Evolutionary conservation across 2,329 filamentous ascomycete species (phyloP).

Genomic region (Beauveria sp.): DNA sequence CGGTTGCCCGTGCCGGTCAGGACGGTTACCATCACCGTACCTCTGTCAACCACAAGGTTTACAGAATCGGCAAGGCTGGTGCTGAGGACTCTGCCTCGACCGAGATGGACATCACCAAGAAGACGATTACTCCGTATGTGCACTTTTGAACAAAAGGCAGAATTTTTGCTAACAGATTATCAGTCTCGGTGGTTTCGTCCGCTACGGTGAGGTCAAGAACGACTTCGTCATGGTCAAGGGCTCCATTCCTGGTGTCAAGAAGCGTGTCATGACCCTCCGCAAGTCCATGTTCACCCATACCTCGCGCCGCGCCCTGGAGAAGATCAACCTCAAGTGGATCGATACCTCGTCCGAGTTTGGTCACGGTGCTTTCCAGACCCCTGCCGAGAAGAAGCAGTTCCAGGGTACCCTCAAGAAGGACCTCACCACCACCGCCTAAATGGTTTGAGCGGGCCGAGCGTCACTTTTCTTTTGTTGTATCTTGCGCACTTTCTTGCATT

Average conservation of each 20-base stretch:
- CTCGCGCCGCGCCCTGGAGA: constrained; percentile 91
- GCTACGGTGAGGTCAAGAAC: constrained; percentile 99
- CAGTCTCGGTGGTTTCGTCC: constrained; percentile 97
- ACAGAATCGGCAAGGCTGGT: constrained; percentile 90
- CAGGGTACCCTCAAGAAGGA: constrained; percentile 99
- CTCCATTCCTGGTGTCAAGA: constrained; percentile 95
- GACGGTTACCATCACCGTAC: constrained; percentile 99
- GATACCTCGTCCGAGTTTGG: constrained; percentile 99
- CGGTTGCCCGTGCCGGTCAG: constrained; percentile 99
- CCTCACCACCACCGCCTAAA: constrained; percentile 44
- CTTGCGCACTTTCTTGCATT: constrained; percentile 37
- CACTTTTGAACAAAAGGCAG: not conserved
- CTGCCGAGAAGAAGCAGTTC: constrained; percentile 95
- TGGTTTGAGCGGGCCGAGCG: constrained; percentile 13
- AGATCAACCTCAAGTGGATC: constrained; percentile 99
- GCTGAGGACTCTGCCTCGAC: constrained; percentile 92
- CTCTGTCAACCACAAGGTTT: constrained; percentile 99
- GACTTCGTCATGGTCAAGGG: constrained; percentile 98
- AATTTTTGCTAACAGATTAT: not conserved
- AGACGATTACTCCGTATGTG: constrained; percentile 98
- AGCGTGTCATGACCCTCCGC: constrained; percentile 96
- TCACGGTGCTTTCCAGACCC: constrained; percentile 99
- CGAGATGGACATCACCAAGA: constrained; percentile 96
- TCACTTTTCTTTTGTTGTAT: constrained; percentile 35
- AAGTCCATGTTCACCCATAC: constrained; percentile 88